These are phyloP conservation scores for Globisporangium spiculum DNA, from an alignment of 352 stramenopile genomes.

Conservation along the genomic window DNA sequence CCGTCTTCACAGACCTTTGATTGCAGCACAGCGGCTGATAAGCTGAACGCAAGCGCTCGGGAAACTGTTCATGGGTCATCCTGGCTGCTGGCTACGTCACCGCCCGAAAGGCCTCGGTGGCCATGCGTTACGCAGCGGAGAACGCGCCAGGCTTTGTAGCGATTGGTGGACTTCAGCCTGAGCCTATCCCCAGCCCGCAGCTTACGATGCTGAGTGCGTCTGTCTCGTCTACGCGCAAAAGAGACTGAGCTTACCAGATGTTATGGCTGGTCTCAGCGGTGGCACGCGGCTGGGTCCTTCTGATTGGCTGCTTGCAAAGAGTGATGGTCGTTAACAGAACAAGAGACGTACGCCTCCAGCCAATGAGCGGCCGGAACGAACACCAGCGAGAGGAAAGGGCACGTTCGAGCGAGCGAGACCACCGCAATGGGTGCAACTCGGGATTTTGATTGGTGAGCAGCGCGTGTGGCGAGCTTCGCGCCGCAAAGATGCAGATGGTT, in stretches of 20 bases:
- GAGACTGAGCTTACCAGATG: slow-evolving; percentile 4
- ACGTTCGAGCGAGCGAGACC: background rate
- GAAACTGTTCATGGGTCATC: background rate
- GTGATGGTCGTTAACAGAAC: background rate
- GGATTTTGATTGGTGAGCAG: slow-evolving; percentile 4
- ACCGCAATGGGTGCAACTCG: background rate
- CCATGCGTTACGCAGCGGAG: background rate
- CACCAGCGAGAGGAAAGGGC: background rate
- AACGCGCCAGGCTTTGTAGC: background rate
- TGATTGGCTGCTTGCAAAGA: background rate
- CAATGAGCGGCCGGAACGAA: background rate
- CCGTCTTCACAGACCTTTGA: background rate
- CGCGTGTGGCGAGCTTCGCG: background rate
- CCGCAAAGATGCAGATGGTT: background rate
- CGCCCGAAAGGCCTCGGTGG: background rate
- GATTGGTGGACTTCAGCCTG: background rate
- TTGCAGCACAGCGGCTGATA: background rate
- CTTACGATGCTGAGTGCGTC: background rate
- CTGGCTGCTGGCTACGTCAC: background rate
- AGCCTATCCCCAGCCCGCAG: background rate
- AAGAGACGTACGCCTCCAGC: slow-evolving; percentile 1
- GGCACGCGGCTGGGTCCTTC: background rate
- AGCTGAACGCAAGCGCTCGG: slow-evolving; percentile 1
- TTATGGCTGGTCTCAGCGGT: slow-evolving; percentile 5
- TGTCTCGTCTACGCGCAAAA: background rate